Percentiles rank a stretch among this genome's conserved stretches.
Conservation (phyloP, 2,329 filamentous ascomycete genomes). For the Blastomyces emzantsi region DNA sequence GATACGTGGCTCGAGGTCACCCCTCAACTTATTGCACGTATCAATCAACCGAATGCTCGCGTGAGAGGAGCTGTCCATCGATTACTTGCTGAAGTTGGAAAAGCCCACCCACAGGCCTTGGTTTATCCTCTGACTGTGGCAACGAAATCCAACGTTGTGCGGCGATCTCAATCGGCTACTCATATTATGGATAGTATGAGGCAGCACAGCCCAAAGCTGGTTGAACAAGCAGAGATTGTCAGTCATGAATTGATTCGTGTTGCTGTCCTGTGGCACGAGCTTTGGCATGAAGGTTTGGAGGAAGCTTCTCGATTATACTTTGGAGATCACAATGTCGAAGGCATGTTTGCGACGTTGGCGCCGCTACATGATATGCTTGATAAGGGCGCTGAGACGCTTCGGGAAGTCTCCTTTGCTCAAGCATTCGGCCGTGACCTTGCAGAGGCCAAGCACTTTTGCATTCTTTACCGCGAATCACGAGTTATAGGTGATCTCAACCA, state of each 20-base stretch:
- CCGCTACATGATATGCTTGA: constrained; percentile 89
- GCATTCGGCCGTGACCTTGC: constrained; percentile 92
- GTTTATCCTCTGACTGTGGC: constrained; percentile 97
- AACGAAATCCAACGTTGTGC: constrained; percentile 87
- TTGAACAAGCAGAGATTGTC: constrained; percentile 90
- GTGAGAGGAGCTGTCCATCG: constrained; percentile 89
- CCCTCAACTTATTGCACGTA: constrained; percentile 90
- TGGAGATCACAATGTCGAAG: constrained; percentile 92
- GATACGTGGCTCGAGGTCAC: constrained; percentile 99
- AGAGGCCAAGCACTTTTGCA: constrained; percentile 93
- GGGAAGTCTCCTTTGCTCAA: constrained; percentile 95
- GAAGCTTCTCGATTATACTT: constrained; percentile 96
- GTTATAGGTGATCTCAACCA: constrained; percentile 94
- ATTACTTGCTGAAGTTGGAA: constrained; percentile 82
- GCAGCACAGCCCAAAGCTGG: constrained; percentile 81
- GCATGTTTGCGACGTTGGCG: constrained; percentile 86
- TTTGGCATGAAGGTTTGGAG: constrained; percentile 96
- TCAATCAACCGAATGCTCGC: constrained; percentile 86
- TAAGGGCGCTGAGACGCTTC: constrained; percentile 79
- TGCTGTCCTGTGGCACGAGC: constrained; percentile 95
- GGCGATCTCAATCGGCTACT: constrained; percentile 76
- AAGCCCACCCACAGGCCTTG: constrained; percentile 87
- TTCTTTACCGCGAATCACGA: constrained; percentile 76
- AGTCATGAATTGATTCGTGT: constrained; percentile 96
- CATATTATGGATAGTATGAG: constrained; percentile 98